These are phyloP conservation scores for Lumnitzera racemosa DNA, from an alignment of 345 rosid genomes.

Conservation along the genomic window DNA sequence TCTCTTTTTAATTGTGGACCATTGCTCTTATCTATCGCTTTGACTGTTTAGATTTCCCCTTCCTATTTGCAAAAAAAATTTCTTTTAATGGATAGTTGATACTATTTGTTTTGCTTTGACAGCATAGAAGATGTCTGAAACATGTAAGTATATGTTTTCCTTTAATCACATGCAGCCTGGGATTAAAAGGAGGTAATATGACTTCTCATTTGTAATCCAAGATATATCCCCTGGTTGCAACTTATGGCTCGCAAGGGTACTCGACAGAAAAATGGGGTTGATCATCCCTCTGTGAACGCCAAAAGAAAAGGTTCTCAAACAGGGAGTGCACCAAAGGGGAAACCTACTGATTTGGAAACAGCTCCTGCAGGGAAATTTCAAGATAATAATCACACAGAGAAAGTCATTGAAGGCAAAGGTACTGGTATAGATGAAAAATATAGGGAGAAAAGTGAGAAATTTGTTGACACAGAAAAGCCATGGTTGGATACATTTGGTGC, in stretches of 20 bases:
- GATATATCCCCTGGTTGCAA: constrained; percentile 2
- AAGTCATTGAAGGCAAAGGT: constrained; percentile 22
- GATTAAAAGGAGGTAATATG: too few species aligned
- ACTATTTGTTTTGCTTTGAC: too few species aligned
- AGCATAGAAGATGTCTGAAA: too few species aligned
- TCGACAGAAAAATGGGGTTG: constrained; percentile 70
- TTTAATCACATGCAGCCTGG: too few species aligned
- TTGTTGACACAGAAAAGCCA: constrained; percentile 27
- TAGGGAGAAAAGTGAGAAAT: constrained; percentile 7
- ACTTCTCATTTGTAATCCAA: too few species aligned
- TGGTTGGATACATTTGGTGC: constrained; percentile 23
- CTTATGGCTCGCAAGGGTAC: constrained; percentile 82
- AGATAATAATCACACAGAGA: constrained; percentile 28
- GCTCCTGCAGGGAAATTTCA: constrained; percentile 36
- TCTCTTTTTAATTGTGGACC: too few species aligned
- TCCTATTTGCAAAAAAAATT: too few species aligned
- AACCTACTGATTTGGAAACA: constrained; percentile 32
- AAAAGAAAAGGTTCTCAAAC: constrained; percentile 45
- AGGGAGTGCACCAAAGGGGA: constrained; percentile 26
- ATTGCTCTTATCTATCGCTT: too few species aligned
- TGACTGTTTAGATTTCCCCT: too few species aligned
- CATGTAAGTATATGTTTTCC: too few species aligned
- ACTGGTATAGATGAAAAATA: constrained; percentile 18
- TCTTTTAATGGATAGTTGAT: too few species aligned
- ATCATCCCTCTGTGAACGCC: constrained; percentile 36